Evolutionary conservation across 306 rosid genomes (phyloP).

Genomic region (Prosopis cineraria): DNA sequence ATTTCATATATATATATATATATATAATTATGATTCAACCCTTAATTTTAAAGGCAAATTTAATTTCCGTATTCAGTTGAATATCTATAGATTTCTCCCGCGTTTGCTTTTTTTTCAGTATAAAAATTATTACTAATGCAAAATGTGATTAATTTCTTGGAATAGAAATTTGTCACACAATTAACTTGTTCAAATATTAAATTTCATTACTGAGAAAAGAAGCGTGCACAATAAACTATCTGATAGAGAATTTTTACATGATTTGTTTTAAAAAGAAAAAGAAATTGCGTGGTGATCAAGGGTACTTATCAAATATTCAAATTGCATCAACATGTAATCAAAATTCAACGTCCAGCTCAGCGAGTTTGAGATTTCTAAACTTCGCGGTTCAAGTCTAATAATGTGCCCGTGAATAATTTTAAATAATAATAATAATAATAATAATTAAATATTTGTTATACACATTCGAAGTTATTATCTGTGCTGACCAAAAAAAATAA

Average conservation of each 20-base stretch:
- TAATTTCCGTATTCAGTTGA: neutral
- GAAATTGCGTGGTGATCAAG: neutral
- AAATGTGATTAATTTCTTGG: neutral
- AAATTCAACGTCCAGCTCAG: neutral
- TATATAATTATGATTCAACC: neutral
- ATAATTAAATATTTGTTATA: neutral
- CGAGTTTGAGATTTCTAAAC: neutral
- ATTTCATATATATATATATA: too few relatives aligned
- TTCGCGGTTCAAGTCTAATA: neutral
- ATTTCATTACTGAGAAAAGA: neutral
- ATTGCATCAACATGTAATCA: neutral
- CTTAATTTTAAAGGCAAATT: neutral
- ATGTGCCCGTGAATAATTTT: neutral
- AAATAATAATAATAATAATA: neutral
- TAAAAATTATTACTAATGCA: neutral
- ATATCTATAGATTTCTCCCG: neutral
- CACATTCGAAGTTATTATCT: neutral
- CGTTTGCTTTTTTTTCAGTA: neutral
- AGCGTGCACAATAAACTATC: neutral
- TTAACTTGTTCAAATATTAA: neutral
- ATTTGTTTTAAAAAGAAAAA: neutral
- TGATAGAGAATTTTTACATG: neutral
- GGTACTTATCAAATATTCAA: neutral
- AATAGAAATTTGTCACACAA: neutral
- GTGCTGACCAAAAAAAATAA: neutral